Percentiles rank a stretch among this genome's conserved stretches.
Conservation (phyloP, 2,329 filamentous ascomycete species). For the Aspergillus sp. region DNA sequence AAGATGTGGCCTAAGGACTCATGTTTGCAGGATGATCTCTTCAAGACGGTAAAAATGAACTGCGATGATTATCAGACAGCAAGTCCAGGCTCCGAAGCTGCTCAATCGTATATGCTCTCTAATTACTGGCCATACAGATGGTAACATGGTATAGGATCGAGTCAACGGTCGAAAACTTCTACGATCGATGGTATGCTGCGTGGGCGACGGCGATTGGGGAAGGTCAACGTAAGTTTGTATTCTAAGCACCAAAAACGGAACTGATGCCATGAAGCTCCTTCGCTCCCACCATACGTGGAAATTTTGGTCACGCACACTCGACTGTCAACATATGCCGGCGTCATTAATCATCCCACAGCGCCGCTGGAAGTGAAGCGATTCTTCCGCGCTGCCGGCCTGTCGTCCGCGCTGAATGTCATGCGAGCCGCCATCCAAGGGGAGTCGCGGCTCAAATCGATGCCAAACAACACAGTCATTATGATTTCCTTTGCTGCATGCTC, state of each 20-base stretch:
- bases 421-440: slow-evolving; percentile 65
- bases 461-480: slow-evolving; percentile 71
- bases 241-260: slow-evolving; percentile 13
- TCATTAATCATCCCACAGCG: slow-evolving; percentile 65
- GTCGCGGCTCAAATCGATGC: slow-evolving; percentile 61
- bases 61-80: slow-evolving; percentile 28
- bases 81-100: slow-evolving; percentile 23
- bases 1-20: background rate
- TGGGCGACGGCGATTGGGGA: slow-evolving; percentile 52
- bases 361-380: slow-evolving; percentile 62
- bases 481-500: slow-evolving; percentile 66
- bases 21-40: slow-evolving; percentile 20
- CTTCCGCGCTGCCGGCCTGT: slow-evolving; percentile 62
- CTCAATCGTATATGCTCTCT: slow-evolving; percentile 27
- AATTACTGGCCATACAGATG: too few species aligned
- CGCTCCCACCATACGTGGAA: slow-evolving; percentile 62
- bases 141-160: slow-evolving; percentile 40
- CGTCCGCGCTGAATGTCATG: slow-evolving; percentile 65
- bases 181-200: slow-evolving; percentile 54
- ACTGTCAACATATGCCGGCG: slow-evolving; percentile 63
- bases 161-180: slow-evolving; percentile 55
- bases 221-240: slow-evolving; percentile 37
- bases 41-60: slow-evolving; percentile 23
- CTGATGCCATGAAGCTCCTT: slow-evolving; percentile 34
- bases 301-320: slow-evolving; percentile 65